Evolutionary conservation across 768 basidiomycete species (phyloP).

Genomic region (Russula compacta): DNA sequence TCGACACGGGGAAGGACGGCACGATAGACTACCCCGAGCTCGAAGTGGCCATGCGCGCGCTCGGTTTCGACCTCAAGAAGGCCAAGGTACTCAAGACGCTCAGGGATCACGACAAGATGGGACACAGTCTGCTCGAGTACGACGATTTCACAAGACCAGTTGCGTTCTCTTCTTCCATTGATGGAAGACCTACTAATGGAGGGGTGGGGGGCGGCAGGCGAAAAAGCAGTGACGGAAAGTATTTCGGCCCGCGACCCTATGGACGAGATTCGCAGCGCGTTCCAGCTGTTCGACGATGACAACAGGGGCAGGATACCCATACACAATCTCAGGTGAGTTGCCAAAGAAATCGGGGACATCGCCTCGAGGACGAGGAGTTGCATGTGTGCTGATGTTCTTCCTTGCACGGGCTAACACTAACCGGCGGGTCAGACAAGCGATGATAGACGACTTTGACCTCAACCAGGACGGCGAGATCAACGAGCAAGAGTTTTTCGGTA

Average conservation of each 20-base stretch:
- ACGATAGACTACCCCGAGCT: constrained; percentile 96
- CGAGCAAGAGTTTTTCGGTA: constrained; percentile 91
- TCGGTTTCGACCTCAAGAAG: constrained; percentile 98
- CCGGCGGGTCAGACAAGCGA: constrained; percentile 70
- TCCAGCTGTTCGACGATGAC: constrained; percentile 95
- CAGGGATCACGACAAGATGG: constrained; percentile 81
- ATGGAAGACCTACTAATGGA: background rate
- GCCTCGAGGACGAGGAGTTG: constrained; percentile 94
- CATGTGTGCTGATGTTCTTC: constrained; percentile 42
- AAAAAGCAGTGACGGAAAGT: constrained; percentile 74
- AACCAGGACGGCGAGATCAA: constrained; percentile 98
- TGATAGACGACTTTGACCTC: constrained; percentile 99
- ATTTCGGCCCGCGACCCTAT: constrained; percentile 92
- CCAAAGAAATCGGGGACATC: constrained; percentile 95
- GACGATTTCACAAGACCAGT: constrained; percentile 95
- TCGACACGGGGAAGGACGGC: constrained; percentile 98
- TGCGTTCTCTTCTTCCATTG: constrained; percentile 25
- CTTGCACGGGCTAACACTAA: background rate
- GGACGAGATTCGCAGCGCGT: constrained; percentile 93
- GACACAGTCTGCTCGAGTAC: constrained; percentile 78
- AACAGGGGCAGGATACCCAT: constrained; percentile 90
- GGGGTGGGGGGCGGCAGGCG: too few species aligned
- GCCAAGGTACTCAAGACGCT: constrained; percentile 94
- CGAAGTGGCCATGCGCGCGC: constrained; percentile 96
- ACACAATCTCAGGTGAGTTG: constrained; percentile 84